Evolutionary conservation across 1,284 basidiomycete genomes (phyloP).

Genomic region (Mycena sp.): DNA sequence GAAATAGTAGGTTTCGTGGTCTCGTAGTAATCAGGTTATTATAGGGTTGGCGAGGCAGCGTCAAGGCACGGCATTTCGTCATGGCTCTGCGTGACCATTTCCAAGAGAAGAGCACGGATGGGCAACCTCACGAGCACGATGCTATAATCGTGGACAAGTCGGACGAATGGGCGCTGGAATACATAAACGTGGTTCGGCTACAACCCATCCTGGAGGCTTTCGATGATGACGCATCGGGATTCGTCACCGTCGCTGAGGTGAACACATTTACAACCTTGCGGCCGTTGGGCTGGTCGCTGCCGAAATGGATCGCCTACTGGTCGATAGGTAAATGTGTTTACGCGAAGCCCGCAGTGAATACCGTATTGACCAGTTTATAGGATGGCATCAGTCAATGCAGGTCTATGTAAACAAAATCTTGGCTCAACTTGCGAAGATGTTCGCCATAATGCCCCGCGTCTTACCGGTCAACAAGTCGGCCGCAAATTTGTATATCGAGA

Average conservation of each 20-base stretch:
- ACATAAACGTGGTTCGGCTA: constrained; percentile 10
- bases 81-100: constrained; percentile 39
- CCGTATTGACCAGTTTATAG: too few relatives aligned
- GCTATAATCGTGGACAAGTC: neutral
- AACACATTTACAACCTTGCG: constrained; percentile 38
- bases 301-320: constrained; percentile 36
- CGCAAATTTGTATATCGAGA: constrained; percentile 31
- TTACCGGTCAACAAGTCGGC: constrained; percentile 28
- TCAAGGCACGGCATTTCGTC: constrained; percentile 39
- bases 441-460: constrained; percentile 14
- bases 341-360: too few relatives aligned
- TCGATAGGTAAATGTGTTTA: neutral
- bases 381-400: constrained; percentile 15
- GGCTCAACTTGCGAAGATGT: constrained; percentile 30
- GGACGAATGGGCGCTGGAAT: constrained; percentile 21
- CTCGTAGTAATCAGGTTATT: neutral
- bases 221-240: constrained; percentile 42
- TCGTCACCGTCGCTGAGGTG: constrained; percentile 41
- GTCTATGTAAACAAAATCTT: constrained; percentile 7
- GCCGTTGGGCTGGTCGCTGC: constrained; percentile 35
- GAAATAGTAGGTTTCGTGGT: too few relatives aligned
- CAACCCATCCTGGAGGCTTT: constrained; percentile 34
- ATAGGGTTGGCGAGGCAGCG: constrained; percentile 37
- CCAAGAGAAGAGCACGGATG: constrained; percentile 22
- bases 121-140: neutral